Conservation (phyloP, 805 yeast genomes). For the Hanseniaspora hatyaiensis region DNA sequence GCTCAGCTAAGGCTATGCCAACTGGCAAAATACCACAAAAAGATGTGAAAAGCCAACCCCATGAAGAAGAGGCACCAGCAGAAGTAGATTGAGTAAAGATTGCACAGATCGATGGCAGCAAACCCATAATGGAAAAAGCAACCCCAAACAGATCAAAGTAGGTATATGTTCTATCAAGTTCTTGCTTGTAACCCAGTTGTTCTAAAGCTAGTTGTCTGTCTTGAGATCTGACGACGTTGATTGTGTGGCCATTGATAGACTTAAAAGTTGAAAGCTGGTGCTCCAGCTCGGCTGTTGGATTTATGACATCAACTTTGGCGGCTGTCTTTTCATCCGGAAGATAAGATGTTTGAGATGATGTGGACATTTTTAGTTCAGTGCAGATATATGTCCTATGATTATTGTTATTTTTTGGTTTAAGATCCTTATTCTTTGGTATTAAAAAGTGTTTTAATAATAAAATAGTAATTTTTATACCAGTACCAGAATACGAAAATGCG, state of each 20-base stretch:
- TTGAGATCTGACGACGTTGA: constrained; percentile 15
- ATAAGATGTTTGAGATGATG: neutral
- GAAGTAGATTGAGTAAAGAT: constrained; percentile 41
- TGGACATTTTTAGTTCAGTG: constrained; percentile 2
- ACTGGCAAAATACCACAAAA: constrained; percentile 40
- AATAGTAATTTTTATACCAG: too few relatives aligned
- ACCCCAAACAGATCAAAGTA: constrained; percentile 58
- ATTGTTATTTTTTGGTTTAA: too few relatives aligned
- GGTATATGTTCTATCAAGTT: constrained; percentile 48
- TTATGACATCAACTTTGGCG: neutral
- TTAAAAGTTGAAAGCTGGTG: constrained; percentile 10
- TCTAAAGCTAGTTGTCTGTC: constrained; percentile 20
- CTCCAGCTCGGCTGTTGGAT: neutral
- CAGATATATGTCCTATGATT: neutral
- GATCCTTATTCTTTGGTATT: too few relatives aligned
- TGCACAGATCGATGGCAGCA: constrained; percentile 53
- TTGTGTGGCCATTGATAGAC: constrained; percentile 12
- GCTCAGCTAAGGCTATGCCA: constrained; percentile 54
- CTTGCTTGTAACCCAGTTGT: constrained; percentile 58
- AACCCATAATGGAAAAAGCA: constrained; percentile 62
- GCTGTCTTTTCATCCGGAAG: neutral
- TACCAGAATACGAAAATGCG: too few relatives aligned
- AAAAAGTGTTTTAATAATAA: too few relatives aligned
- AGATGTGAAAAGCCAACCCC: constrained; percentile 64
- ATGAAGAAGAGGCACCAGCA: constrained; percentile 50